phyloP scores from a whole-genome alignment of 2,329 filamentous ascomycete genomes.

The Penicillium sp. region DNA sequence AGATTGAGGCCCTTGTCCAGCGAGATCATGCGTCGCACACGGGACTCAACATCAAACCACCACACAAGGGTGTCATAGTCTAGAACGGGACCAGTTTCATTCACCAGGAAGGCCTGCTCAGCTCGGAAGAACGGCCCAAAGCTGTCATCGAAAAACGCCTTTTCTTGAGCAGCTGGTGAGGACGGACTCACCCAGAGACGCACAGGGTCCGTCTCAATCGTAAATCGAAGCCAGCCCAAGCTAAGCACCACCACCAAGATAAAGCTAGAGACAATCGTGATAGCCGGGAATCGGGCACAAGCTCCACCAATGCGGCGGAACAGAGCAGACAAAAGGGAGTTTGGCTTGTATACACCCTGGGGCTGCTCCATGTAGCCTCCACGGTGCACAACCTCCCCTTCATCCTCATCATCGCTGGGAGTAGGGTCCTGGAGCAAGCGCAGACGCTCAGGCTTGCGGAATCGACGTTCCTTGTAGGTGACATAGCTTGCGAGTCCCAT shows the following conservation, averaged over 20 bases:
- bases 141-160: constrained; percentile 87
- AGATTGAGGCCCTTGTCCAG: constrained; percentile 71
- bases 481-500: constrained; percentile 74
- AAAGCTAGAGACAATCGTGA: constrained; percentile 80
- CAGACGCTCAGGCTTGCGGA: constrained; percentile 79
- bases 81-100: constrained; percentile 79
- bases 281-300: constrained; percentile 81
- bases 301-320: constrained; percentile 81
- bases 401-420: constrained; percentile 91
- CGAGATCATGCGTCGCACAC: constrained; percentile 75
- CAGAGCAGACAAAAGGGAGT: constrained; percentile 77
- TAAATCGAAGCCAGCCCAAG: constrained; percentile 84
- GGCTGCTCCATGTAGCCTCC: constrained; percentile 79
- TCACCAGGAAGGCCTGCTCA: constrained; percentile 92
- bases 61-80: constrained; percentile 87
- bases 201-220: constrained; percentile 89
- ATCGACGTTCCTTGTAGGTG: constrained; percentile 74
- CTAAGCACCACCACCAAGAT: constrained; percentile 79
- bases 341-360: constrained; percentile 79
- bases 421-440: constrained; percentile 82
- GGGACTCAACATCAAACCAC: constrained; percentile 91
- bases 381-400: constrained; percentile 80
- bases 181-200: constrained; percentile 95
- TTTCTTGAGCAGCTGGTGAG: constrained; percentile 88
- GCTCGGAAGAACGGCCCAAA: constrained; percentile 97